Evolutionary conservation across 2,329 filamentous ascomycete genomes (phyloP), one percentile per base, ranked within the genome.

Genomic region (Cladosporium sp.): DNA sequence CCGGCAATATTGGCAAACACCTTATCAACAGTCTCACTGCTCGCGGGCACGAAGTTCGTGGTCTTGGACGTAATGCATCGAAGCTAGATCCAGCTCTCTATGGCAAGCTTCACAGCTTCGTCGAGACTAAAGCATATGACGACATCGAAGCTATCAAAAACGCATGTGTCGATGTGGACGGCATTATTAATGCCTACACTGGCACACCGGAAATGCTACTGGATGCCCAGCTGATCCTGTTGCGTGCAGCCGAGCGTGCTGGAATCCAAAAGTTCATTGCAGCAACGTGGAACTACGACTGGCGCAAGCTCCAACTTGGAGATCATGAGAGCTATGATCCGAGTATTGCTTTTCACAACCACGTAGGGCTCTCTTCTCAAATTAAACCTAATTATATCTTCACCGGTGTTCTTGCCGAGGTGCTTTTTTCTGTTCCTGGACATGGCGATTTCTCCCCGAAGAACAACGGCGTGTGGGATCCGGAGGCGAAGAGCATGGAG

Each of bases 61-160:
- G 44, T 35, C 36, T 50, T 20, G 58, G 63, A 82, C 81, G 0
- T 82, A 84, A 68, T 88, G 71, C 74, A 17, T 12, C 15, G 4
- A 61, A 59, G 13, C 68, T 88, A 45, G 87, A 58, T 22, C n/a
- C n/a, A 2, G 20, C 50, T 3, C 10, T 53, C 15, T 24, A 8
- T 12, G 20, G 4, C 4, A 36, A 37, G 5, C 3, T 39, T 5
- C n/a, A 39, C 15, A 9, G 4, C 37, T 59, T 13, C 37, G 57
- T 28, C n/a, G 49, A 24, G 32, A 17, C 8, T n/a, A 35, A 17
- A 10, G 15, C 35, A 36, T 48, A 19, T n/a, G 28, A 54, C 20
- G 58, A 60, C 35, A 39, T 58, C 7, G 17, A 19, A 5, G 55
- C 54, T 2, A n/a, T 60, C 13, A 49, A 60, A 7, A 32, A 17